These are phyloP conservation scores for Aspergillus taichungensis DNA, from an alignment of 495 filamentous ascomycete species.

Conservation along the genomic window DNA sequence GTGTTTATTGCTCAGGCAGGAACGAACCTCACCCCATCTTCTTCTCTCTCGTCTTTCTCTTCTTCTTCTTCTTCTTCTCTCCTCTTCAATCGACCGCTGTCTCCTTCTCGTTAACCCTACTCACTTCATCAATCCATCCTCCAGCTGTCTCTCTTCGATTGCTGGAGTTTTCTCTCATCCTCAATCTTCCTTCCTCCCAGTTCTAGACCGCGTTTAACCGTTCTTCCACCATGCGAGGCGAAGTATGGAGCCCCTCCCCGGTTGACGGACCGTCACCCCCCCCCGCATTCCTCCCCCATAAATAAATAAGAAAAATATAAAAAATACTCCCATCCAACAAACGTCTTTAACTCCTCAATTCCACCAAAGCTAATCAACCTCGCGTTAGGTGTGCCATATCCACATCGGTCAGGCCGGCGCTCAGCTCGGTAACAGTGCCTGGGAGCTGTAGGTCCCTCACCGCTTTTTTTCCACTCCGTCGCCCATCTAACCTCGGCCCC, in stretches of 20 bases:
- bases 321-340: background rate
- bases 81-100: background rate
- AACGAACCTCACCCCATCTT: slow-evolving; percentile 5
- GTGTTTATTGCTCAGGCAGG: slow-evolving; percentile 4
- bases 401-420: slow-evolving; percentile 90
- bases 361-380: slow-evolving; percentile 3
- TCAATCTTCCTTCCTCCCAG: background rate
- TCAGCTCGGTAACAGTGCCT: slow-evolving; percentile 89
- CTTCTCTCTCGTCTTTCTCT: background rate
- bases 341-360: background rate
- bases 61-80: background rate
- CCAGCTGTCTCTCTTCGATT: background rate
- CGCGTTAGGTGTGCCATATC: slow-evolving; percentile 67
- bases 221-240: slow-evolving; percentile 24
- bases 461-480: slow-evolving; percentile 19
- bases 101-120: background rate
- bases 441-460: slow-evolving; percentile 77
- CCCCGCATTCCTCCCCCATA: slow-evolving; percentile 6
- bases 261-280: slow-evolving; percentile 11
- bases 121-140: background rate
- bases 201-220: background rate
- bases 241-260: slow-evolving; percentile 16
- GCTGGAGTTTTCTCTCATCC: background rate
- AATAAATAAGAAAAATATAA: background rate
- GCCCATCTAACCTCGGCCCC: background rate